Evolutionary conservation across 768 basidiomycete species (phyloP), one percentile per base, ranked within the genome.

Genomic region (Exsudoporus frostii): DNA sequence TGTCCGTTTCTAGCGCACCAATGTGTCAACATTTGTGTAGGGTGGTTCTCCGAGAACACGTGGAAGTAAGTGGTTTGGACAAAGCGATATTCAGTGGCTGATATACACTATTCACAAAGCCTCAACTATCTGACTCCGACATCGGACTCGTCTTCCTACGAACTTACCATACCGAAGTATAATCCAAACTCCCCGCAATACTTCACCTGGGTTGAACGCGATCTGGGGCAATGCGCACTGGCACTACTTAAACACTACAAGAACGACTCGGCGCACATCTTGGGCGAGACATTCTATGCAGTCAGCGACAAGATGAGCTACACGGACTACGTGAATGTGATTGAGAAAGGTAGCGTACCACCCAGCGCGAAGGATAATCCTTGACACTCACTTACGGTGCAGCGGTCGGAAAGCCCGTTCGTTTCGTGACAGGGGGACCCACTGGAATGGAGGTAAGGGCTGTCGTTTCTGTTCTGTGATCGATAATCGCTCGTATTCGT

Each of bases 371-470:
- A 11, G 43, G 19, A 34, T 1, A 8, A 43, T 22, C 29, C 7
- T 10, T 14, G 44, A n/a, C 24, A 25, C 48, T 46, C 13, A 45
- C 27, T 13, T 20, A 13, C 9, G 24, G 13, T 42, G n/a, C 27
- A 69, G 68, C 48, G 9, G 9, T 69, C n/a, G 59, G 59, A 32
- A 69, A 67, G 25, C 56, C 63, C 2, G 66, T 68, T n/a, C 64
- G 50, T 6, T 69, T 69, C 37, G 55, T 60, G 19, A 47, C 50
- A 1, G 52, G 56, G 7, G 25, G 17, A n/a, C 37, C 57, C 11
- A 4, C 30, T 33, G 68, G 66, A 10, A 44, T 57, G 54, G 36
- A 65, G 61, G 64, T 58, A 24, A 50, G 58, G 20, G 32, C 1
- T n/a, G n/a, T 27, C 11, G 1, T 13, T 27, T 15, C 4, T 30